Evolutionary conservation across 2,329 filamentous ascomycete species (phyloP), one percentile per base, ranked within the genome.

Genomic region (Thielaviopsis euricoi): DNA sequence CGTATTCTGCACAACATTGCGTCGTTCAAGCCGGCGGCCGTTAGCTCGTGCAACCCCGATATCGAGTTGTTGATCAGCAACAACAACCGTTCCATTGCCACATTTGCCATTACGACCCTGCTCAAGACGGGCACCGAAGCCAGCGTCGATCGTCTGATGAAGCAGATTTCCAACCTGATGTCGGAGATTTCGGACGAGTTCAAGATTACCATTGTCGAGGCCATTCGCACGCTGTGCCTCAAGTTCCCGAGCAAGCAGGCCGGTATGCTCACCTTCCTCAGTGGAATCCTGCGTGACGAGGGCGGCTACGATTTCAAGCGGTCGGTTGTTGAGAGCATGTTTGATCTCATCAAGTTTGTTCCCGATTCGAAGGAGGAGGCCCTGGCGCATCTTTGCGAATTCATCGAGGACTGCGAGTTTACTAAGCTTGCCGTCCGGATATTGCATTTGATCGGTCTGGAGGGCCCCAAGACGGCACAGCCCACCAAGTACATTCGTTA

Each of bases 151-250:
- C 84, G 93, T 57, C 74, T 98, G 64, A 96, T 98, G 89, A 96
- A 96, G 79, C 90, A 97, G 71, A 97, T 98, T 62, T 89, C 89
- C 23, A 86, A 87, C 46, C 96, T 98, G 75, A 97, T 98, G 93
- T 88, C 90, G 4, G 93, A 97, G 71, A 97, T 97, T 64, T 96
- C 91, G 6, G 93, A 98, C 68, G 93, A 98, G 71, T 98, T 98
- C 78, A 98, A 97, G 78, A 95, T 98, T 64, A 98, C 93, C n/a
- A 95, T 98, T 66, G 91, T 98, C 50, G 93, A 98, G 71, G 93
- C 93, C 49, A 96, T 98, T 67, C 86, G 93, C 61, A 97, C 93
- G 3, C 75, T 98, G 48, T 97, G 91, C 70, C 77, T 98, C 65
- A 98, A 98, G 74, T 98, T 98, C 74, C 93, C 93, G 37, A 90